A percentile compares a stretch with the other conserved stretches of the same genome.
These are phyloP conservation scores for Colletotrichum viniferum DNA, from an alignment of 2,329 filamentous ascomycete species.

Conservation along the genomic window DNA sequence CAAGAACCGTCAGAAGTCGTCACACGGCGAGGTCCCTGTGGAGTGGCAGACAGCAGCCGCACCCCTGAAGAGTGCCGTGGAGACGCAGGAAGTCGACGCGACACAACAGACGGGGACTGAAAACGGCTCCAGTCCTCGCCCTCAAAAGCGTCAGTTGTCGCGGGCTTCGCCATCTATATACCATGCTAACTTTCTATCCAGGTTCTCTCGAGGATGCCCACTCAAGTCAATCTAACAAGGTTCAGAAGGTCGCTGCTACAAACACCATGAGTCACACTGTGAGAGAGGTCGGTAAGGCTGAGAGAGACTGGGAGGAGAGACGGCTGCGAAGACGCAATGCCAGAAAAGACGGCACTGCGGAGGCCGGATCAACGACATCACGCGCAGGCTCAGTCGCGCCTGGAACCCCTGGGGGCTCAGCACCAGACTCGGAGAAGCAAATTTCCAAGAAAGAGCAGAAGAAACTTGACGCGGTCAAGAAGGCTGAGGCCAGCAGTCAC, in stretches of 20 bases:
- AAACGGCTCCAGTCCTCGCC: slow-evolving; percentile 56
- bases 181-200: slow-evolving; percentile 31
- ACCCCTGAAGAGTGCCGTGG: slow-evolving; percentile 43
- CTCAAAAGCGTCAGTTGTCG: slow-evolving; percentile 63
- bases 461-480: slow-evolving; percentile 76
- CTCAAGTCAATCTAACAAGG: slow-evolving; percentile 46
- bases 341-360: slow-evolving; percentile 61
- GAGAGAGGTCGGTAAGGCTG: slow-evolving; percentile 66
- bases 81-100: slow-evolving; percentile 17
- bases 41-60: slow-evolving; percentile 77
- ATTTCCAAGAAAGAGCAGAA: slow-evolving; percentile 86
- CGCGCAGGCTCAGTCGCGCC: slow-evolving; percentile 62
- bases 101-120: slow-evolving; percentile 36
- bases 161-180: neutral
- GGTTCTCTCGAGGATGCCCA: slow-evolving; percentile 36
- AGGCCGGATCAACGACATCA: slow-evolving; percentile 51
- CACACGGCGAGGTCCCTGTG: slow-evolving; percentile 77
- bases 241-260: slow-evolving; percentile 52
- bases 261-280: slow-evolving; percentile 56
- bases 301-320: slow-evolving; percentile 75
- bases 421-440: slow-evolving; percentile 69
- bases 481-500: slow-evolving; percentile 79
- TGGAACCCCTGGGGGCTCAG: slow-evolving; percentile 65
- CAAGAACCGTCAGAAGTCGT: slow-evolving; percentile 73
- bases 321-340: slow-evolving; percentile 71